Percentiles rank a stretch among this genome's conserved stretches.
Evolutionary conservation across 1,284 basidiomycete species (phyloP).

Genomic region (Trichosporon sp.): DNA sequence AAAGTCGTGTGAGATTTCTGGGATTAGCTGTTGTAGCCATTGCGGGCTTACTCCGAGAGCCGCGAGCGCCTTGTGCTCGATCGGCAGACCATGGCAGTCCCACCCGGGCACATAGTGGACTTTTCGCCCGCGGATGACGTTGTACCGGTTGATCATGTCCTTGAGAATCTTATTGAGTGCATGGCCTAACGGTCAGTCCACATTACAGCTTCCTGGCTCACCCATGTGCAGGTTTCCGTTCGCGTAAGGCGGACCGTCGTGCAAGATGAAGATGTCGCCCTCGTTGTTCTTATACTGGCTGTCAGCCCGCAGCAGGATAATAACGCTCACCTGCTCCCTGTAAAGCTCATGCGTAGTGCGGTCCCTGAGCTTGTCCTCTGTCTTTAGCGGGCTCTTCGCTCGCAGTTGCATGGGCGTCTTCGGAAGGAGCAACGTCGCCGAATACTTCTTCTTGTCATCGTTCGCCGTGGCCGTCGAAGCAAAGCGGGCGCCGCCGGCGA

Average conservation of each 20-base stretch:
- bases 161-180: constrained; percentile 96
- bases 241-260: constrained; percentile 97
- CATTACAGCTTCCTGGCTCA: constrained; percentile 43
- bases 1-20: constrained; percentile 53
- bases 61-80: constrained; percentile 85
- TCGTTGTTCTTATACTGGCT: constrained; percentile 60
- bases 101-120: constrained; percentile 93
- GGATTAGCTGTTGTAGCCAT: neutral
- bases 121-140: constrained; percentile 69
- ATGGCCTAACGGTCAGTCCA: constrained; percentile 62
- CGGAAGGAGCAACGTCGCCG: constrained; percentile 75
- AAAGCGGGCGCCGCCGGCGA: neutral
- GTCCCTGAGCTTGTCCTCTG: constrained; percentile 57
- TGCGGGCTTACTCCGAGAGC: constrained; percentile 60
- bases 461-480: constrained; percentile 2
- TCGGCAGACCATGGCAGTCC: constrained; percentile 98
- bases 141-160: constrained; percentile 90
- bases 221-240: constrained; percentile 96
- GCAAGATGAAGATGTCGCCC: constrained; percentile 66
- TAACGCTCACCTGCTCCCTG: constrained; percentile 65
- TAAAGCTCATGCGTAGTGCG: constrained; percentile 76
- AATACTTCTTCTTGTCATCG: constrained; percentile 50
- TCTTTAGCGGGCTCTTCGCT: constrained; percentile 63
- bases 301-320: neutral
- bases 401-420: constrained; percentile 77